Evolutionary conservation across 2,329 filamentous ascomycete species (phyloP).

Genomic region (Sarocladium brachiariae): DNA sequence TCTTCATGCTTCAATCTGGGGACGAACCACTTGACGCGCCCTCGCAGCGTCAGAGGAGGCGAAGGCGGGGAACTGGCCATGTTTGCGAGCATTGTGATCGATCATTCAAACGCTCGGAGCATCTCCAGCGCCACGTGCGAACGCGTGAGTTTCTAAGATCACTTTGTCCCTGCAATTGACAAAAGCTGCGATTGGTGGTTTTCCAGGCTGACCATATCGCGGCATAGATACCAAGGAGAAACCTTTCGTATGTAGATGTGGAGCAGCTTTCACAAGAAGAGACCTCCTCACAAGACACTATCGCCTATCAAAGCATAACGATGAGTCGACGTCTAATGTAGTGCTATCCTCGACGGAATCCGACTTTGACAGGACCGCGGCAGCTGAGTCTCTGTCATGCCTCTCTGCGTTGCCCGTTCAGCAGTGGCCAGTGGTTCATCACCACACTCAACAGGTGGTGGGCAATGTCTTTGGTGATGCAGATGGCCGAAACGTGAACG

Average conservation of each 20-base stretch:
- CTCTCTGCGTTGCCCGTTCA: not conserved
- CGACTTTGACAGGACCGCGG: slow-evolving; percentile 22
- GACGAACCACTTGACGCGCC: not conserved
- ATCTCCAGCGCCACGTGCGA: slow-evolving; percentile 38
- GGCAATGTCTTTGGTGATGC: slow-evolving; percentile 3
- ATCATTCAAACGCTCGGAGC: slow-evolving; percentile 38
- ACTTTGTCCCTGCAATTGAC: too few relatives aligned
- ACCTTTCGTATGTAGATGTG: slow-evolving; percentile 37
- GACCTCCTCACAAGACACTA: slow-evolving; percentile 39
- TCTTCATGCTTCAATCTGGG: not conserved
- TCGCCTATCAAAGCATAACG: slow-evolving; percentile 29
- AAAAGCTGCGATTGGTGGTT: not conserved
- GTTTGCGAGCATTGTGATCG: slow-evolving; percentile 35
- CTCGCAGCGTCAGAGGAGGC: slow-evolving; percentile 4
- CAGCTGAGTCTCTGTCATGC: not conserved
- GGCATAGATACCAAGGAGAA: slow-evolving; percentile 40
- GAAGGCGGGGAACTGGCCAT: slow-evolving; percentile 16
- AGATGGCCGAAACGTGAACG: not conserved
- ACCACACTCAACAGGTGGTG: not conserved
- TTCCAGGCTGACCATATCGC: not conserved
- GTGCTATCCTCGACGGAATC: slow-evolving; percentile 13
- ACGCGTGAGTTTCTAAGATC: slow-evolving; percentile 37
- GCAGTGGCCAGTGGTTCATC: slow-evolving; percentile 13
- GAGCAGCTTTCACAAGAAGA: slow-evolving; percentile 36
- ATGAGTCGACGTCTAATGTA: slow-evolving; percentile 16